Base-by-base conservation (phyloP, 768 basidiomycete genomes). In the Gautieria morchelliformis region DNA sequence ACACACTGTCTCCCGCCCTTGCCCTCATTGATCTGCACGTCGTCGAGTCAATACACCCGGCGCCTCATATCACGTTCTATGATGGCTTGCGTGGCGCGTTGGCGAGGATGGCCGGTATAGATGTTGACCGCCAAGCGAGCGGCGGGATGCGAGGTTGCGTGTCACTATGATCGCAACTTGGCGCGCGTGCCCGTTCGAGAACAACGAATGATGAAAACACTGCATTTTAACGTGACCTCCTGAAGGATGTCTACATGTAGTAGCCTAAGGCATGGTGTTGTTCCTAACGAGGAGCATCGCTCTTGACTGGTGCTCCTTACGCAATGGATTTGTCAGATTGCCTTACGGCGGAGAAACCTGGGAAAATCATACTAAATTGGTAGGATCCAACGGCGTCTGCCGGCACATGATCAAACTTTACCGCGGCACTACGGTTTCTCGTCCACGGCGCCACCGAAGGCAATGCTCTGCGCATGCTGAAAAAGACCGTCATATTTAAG, bases 31-130 rank as follows among this genome's bases (percentile, higher is more conserved):
- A 80, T 49, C 63, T 74, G 49, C 89, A 92, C 64, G 72, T 72
- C 48, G 73, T 92, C 50, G 79, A 90, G 65, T 84, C 83, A n/a
- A 89, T 91, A 48, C 78, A 83, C 46, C 89, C 89, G 0, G 83
- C 84, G 1, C 89, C 89, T 3, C 85, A 87, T 63, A 74, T 81
- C 50, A 78, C 83, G 0, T 84, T 84, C 2, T 88, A 84, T 63
- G 81, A 85, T 56, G 77, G 83, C 2, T 71, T 89, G 1, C 72
- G 77, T 17, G 62, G 65, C 10, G 68, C 68, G 17, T 59, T 75
- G 11, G 41, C 56, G 9, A 50, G 56, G 24, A 12, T 57, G 48
- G 47, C 56, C 20, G 56, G 56, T 17, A 10, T 47, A 11, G 33
- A 57, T 37, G 30, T 49, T 32, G 46, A 20, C 24, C 46, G 47